Percentiles rank a stretch among this genome's conserved stretches.
Evolutionary conservation across 352 stramenopile species (phyloP).

Genomic region (Phytophthora kernoviae): DNA sequence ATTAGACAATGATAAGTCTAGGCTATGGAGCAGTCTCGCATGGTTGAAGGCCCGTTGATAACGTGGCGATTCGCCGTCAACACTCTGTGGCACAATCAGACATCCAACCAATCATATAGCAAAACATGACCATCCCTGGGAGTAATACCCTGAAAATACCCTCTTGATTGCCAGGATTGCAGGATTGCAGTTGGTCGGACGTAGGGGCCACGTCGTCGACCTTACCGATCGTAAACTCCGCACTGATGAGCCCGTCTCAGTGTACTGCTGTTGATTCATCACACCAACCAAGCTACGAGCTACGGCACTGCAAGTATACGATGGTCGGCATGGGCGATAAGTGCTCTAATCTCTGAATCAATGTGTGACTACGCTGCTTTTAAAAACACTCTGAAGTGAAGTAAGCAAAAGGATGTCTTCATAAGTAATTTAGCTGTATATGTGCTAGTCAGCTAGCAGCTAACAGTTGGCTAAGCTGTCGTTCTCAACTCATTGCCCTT

Average conservation of each 20-base stretch:
- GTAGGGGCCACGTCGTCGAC: no score
- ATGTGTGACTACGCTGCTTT: no score
- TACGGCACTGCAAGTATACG: no score
- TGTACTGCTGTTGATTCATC: no score
- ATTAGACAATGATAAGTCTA: slow-evolving; percentile 11
- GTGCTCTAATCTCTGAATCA: no score
- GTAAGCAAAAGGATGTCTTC: no score
- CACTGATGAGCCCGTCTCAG: no score
- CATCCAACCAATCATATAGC: not conserved
- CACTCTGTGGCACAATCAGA: not conserved
- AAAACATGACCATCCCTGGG: not conserved
- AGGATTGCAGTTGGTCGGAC: no score
- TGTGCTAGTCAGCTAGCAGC: slow-evolving; percentile 17
- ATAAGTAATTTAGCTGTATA: slow-evolving; percentile 4
- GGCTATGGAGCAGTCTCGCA: not conserved
- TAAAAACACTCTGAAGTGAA: no score
- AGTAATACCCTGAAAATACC: not conserved
- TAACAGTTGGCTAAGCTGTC: slow-evolving; percentile 6
- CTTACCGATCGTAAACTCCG: no score
- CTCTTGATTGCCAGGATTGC: slow-evolving; percentile 2
- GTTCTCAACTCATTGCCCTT: slow-evolving; percentile 10
- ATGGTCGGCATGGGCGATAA: no score
- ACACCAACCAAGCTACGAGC: no score
- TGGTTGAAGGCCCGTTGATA: slow-evolving; percentile 4
- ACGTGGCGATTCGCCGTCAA: not conserved